A percentile compares a stretch with the other conserved stretches of the same genome.
Conservation (phyloP, 2,329 filamentous ascomycete species). For the Polychaeton citri region DNA sequence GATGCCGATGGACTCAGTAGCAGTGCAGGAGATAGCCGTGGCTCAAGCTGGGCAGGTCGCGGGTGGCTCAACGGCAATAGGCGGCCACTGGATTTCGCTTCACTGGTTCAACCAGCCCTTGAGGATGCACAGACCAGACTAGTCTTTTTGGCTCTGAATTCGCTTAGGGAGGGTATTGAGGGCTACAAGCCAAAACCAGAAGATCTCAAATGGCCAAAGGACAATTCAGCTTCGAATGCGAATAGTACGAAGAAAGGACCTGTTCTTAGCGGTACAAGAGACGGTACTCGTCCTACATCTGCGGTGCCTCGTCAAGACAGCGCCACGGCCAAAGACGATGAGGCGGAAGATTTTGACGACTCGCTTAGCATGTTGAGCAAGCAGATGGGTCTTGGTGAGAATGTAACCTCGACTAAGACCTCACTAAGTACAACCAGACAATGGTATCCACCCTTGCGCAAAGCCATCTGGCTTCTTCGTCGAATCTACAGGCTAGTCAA, state of each 20-base stretch:
- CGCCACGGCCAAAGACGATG: conserved; percentile 39
- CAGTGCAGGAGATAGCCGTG: background rate
- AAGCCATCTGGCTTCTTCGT: conserved; percentile 55
- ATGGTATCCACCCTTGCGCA: conserved; percentile 55
- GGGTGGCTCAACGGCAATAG: background rate
- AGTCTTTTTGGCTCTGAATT: conserved; percentile 50
- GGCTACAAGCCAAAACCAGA: conserved; percentile 51
- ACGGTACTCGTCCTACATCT: conserved; percentile 6
- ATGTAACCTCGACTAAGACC: background rate
- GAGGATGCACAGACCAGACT: conserved; percentile 55
- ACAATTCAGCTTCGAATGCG: conserved; percentile 7
- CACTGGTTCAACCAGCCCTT: conserved; percentile 49
- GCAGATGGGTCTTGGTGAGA: background rate
- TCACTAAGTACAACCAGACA: conserved; percentile 5
- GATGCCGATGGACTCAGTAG: conserved; percentile 23
- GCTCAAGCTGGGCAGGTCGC: background rate
- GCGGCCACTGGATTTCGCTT: conserved; percentile 43
- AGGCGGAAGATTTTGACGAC: conserved; percentile 38
- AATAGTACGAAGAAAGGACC: conserved; percentile 25
- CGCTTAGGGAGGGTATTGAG: conserved; percentile 54
- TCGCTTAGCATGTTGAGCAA: conserved; percentile 28
- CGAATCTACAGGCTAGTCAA: conserved; percentile 59
- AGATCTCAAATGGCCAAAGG: conserved; percentile 50
- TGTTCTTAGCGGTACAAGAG: conserved; percentile 38
- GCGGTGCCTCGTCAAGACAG: conserved; percentile 28